phyloP scores from a whole-genome alignment of 1,284 basidiomycete genomes.

The Lentinus polychrous region DNA sequence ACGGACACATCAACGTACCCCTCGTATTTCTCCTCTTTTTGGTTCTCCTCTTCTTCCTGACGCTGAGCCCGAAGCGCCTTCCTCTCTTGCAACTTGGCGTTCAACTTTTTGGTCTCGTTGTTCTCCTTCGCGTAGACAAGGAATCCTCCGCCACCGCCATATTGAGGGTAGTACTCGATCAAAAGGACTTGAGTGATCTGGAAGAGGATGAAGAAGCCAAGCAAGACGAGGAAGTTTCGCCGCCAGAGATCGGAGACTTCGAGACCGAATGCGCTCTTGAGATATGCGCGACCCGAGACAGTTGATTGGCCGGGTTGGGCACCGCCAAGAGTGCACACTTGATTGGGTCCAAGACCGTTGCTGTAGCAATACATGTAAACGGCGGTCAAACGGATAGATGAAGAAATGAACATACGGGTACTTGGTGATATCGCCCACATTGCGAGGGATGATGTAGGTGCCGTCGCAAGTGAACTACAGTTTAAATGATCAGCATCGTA shows the following conservation, averaged over 20 bases:
- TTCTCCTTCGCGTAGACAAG: conserved; percentile 70
- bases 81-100: conserved; percentile 50
- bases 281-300: conserved; percentile 51
- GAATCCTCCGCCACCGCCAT: conserved; percentile 38
- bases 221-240: conserved; percentile 47
- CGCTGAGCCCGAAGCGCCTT: conserved; percentile 32
- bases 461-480: conserved; percentile 60
- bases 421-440: conserved; percentile 50
- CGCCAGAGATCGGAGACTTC: conserved; percentile 51
- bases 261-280: conserved; percentile 49
- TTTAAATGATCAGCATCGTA: conserved; percentile 8
- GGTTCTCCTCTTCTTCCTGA: conserved; percentile 26
- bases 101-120: conserved; percentile 59
- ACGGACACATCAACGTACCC: background rate
- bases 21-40: conserved; percentile 10
- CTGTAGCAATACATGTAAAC: conserved; percentile 17
- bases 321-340: conserved; percentile 64
- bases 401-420: conserved; percentile 51
- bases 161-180: conserved; percentile 60
- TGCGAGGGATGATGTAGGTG: conserved; percentile 64
- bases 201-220: conserved; percentile 65
- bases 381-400: conserved; percentile 17
- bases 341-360: conserved; percentile 50
- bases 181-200: conserved; percentile 53
- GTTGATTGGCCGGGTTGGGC: conserved; percentile 39